Base-by-base conservation (phyloP, 805 yeast species). In the Wickerhamiella vanderwaltii region DNA sequence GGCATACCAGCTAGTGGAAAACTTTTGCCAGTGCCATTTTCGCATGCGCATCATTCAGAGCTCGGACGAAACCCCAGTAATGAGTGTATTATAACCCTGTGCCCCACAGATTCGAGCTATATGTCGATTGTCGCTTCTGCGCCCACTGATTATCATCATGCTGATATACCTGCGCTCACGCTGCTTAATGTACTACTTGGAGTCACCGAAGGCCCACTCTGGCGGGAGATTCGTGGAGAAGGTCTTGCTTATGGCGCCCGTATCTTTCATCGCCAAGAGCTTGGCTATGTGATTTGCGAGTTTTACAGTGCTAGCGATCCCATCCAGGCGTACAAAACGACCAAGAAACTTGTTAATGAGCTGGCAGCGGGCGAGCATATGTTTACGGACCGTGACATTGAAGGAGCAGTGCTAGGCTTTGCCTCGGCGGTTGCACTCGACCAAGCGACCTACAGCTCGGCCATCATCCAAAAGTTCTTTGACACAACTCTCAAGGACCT, bases 211-310 rank as follows among this genome's bases (percentile, higher is more conserved):
- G 98, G 98, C 2, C 98, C 97, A 26, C 79, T 88, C 48, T 88
- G 97, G 96, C 73, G 84, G 53, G 95, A 93, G 43, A 82, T 91
- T 25, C 73, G 98, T 61, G 98, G 98, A 30, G 71, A 86, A 1
- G 98, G 98, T 2, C 65, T 83, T 32, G 96, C 96, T 0, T 91
- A 91, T 58, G 96, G 95, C 29, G 91, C 88, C 1, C 67, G 65
- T 42, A 66, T 84, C 50, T 55, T 67, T 33, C 67, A 73, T 36
- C 69, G 71, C 47, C 55, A 72, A 9, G 95, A 85, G 50, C 62
- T 72, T 30, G 88, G 93, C 3, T 72, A 69, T 41, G 59, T 88
- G 47, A 66, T 68, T 4, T 83, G 78, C 52, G 69, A 67, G 35
- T 69, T 88, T 15, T 82, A 83, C 53, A 71, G 95, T 47, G 95